A percentile compares a stretch with the other conserved stretches of the same genome.
Conservation (phyloP, 805 yeast genomes). For the Candida methanosorbosa region DNA sequence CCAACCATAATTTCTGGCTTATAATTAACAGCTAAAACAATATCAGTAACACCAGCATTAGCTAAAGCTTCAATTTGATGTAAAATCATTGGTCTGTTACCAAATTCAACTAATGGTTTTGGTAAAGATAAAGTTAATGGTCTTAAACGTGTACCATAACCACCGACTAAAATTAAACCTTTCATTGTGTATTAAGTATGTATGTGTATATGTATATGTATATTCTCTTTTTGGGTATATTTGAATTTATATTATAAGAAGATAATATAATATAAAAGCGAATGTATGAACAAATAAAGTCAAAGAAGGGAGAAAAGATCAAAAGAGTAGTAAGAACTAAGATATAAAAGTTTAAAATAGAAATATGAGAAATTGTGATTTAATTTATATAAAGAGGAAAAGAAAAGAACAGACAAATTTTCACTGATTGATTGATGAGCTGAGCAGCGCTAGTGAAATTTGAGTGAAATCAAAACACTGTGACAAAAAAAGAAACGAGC, state of each 20-base stretch:
- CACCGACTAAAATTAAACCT: conserved; percentile 97
- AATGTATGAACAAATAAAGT: neutral
- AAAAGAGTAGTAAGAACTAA: too few relatives aligned
- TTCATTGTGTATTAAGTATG: conserved; percentile 44
- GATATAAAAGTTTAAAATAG: too few relatives aligned
- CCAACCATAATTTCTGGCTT: conserved; percentile 99
- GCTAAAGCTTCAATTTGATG: conserved; percentile 99
- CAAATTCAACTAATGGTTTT: conserved; percentile 96
- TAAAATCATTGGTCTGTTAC: conserved; percentile 97
- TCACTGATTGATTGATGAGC: too few relatives aligned
- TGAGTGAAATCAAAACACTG: too few relatives aligned
- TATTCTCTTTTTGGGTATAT: too few relatives aligned
- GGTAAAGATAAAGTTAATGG: conserved; percentile 93
- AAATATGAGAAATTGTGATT: too few relatives aligned
- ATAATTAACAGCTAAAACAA: conserved; percentile 97
- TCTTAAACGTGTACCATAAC: conserved; percentile 99
- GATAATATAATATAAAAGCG: neutral
- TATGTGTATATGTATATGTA: conserved; percentile 2
- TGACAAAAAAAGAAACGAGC: too few relatives aligned
- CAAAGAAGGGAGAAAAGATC: conserved; percentile 1
- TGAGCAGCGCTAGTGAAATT: too few relatives aligned
- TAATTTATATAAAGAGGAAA: too few relatives aligned
- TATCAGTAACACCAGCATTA: conserved; percentile 97
- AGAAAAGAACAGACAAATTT: too few relatives aligned
- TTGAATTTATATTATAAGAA: too few relatives aligned